phyloP scores from a whole-genome alignment of 768 basidiomycete species.

The Imleria badia region DNA sequence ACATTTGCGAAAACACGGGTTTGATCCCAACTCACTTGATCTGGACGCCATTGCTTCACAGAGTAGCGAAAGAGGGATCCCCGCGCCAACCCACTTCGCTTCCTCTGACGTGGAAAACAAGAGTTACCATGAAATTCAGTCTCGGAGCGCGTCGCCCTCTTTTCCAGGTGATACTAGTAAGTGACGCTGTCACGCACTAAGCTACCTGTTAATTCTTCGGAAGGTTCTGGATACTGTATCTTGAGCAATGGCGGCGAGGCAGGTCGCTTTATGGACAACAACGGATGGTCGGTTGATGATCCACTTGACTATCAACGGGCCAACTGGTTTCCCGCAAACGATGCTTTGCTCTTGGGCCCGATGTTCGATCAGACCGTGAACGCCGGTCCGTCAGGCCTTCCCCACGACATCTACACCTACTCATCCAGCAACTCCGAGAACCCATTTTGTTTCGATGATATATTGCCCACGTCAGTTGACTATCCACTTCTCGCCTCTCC shows the following conservation, averaged over 20 bases:
- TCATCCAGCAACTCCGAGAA: not conserved
- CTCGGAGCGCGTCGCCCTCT: slow-evolving; percentile 7
- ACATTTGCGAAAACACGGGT: slow-evolving; percentile 54
- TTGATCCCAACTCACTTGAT: slow-evolving; percentile 26
- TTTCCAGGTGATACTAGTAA: slow-evolving; percentile 10
- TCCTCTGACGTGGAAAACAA: slow-evolving; percentile 2
- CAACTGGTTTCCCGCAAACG: not conserved
- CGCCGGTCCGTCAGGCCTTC: not conserved
- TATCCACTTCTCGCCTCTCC: slow-evolving; percentile 10
- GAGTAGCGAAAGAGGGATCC: not conserved
- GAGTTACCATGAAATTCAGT: not conserved
- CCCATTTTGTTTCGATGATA: slow-evolving; percentile 2
- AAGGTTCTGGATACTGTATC: slow-evolving; percentile 12
- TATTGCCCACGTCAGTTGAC: slow-evolving; percentile 4
- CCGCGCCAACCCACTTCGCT: slow-evolving; percentile 17
- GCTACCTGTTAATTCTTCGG: not conserved
- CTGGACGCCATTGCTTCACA: slow-evolving; percentile 25
- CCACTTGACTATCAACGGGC: slow-evolving; percentile 4
- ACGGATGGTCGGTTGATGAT: slow-evolving; percentile 3
- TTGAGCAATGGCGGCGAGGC: not conserved
- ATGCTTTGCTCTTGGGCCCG: not conserved
- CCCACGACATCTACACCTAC: slow-evolving; percentile 2
- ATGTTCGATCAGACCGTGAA: slow-evolving; percentile 3
- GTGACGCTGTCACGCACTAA: slow-evolving; percentile 1
- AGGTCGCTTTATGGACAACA: not conserved